phyloP scores from a whole-genome alignment of 106 monocot genomes.

The Platanthera zijinensis region DNA sequence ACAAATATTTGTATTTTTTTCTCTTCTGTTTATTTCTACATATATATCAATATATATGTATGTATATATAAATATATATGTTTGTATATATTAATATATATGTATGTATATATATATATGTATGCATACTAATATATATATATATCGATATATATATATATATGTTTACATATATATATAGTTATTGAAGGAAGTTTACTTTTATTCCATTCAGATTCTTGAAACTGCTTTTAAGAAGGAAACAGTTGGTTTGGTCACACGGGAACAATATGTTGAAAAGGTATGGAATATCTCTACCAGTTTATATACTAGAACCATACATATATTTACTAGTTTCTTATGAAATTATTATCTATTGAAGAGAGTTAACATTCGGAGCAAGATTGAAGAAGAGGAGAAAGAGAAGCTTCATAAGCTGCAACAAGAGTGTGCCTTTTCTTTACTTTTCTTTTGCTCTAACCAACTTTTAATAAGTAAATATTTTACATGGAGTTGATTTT shows the following conservation, averaged over 20 bases:
- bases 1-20: too few species aligned
- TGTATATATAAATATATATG: too few species aligned
- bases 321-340: neutral
- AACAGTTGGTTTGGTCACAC: conserved; percentile 93
- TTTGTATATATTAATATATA: too few species aligned
- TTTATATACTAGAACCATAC: neutral
- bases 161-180: neutral
- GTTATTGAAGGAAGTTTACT: neutral
- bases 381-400: conserved; percentile 99
- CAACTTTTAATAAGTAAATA: neutral
- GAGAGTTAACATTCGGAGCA: conserved; percentile 94
- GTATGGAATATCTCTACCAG: conserved; percentile 20
- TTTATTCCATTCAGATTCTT: conserved; percentile 51
- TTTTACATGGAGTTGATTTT: neutral
- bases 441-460: neutral
- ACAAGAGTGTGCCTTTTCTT: conserved; percentile 57
- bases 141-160: too few species aligned
- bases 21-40: too few species aligned
- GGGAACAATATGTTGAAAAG: conserved; percentile 99
- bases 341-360: conserved; percentile 17
- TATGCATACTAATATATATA: too few species aligned
- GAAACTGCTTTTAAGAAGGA: conserved; percentile 99
- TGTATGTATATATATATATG: too few species aligned
- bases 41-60: too few species aligned
- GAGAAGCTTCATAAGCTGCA: conserved; percentile 94